Evolutionary conservation across 2,329 filamentous ascomycete genomes (phyloP), one percentile per base, ranked within the genome.

Genomic region (Ceratocystis lukuohia): DNA sequence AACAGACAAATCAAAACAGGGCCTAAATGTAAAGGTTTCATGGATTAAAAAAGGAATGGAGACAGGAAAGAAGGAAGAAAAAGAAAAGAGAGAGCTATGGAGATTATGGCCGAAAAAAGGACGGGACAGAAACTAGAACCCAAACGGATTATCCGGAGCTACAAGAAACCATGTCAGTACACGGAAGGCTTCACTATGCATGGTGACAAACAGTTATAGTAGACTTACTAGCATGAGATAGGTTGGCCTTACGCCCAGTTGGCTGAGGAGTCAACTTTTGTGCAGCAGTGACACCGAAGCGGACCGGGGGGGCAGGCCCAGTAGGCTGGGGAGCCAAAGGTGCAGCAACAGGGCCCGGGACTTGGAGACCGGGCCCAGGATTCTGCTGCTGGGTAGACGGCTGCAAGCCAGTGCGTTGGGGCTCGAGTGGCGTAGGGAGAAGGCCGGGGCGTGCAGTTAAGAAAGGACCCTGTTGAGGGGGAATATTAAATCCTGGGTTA

Each of bases 191-290:
- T 22, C 4, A 41, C 10, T 15, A 41, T 4, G 37, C 25, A 59
- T 10, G 8, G 5, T 22, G 3, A 33, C n/a, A 33, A 37, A 22
- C 33, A 25, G 10, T 20, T 8, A 44, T 8, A 28, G 50, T 28
- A n/a, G 41, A 92, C 93, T 88, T 87, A 97, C 93, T 99, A 73
- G 94, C 94, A 84, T 95, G 89, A 64, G 89, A 82, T 71, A 99
- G 81, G 75, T 97, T 96, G 66, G 94, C 94, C 79, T 89, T 86
- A 72, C 88, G 81, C 70, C 94, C 94, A 5, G 94, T 99, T 33
- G 91, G 83, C 78, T 97, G 94, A 37, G 92, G 86, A 68, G 84
- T 81, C 71, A 97, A 77, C 75, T 89, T 94, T 76, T 91, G 91
- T 37, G 85, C 79, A 33, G 80, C 79, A 67, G 84, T 81, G 45